Evolutionary conservation across 2,329 filamentous ascomycete species (phyloP), one percentile per base, ranked within the genome.

Genomic region (Chalara sp.): DNA sequence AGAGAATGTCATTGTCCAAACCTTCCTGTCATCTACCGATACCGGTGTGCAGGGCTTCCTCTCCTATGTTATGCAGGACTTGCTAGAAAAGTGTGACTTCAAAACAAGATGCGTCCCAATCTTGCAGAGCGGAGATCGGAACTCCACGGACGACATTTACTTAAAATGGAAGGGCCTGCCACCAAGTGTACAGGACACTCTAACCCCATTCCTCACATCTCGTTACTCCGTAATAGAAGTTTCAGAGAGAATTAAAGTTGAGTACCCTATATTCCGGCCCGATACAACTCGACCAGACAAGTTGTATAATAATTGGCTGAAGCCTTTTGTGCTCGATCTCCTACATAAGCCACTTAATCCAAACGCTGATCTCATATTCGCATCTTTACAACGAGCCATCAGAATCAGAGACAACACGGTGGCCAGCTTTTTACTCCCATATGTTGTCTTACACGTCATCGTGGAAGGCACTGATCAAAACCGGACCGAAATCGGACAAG

Each of bases 51-150:
- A 97, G 67, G 91, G 90, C 0, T 96, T 95, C 64, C 76, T 99
- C 13, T 92, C 92, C 1, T 99, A 87, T 68, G 88, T 86, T 2
- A 96, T 99, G 83, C 93, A 99, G 67, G 86, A 95, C 61, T 76
- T 97, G 40, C 76, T 97, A 4, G 83, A 84, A 43, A 82, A 85
- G 58, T 89, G 87, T 62, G 84, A 86, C 31, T 84, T 96, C 62
- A 83, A 76, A 52, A 72, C 78, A 8, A 80, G 78, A 0, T 75
- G 58, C 45, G 58, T 49, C 10, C 54, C 58, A 3, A 56, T 57
- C 6, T 43, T 60, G 10, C 56, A 53, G 35, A 53, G 56, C 73
- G 47, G 67, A 65, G 32, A 67, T 68, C 64, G 67, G 37, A 68
- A 70, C 4, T 66, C 67, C 1, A 67, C 83, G 31, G 74, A 76